Evolutionary conservation across 1,284 basidiomycete species (phyloP), one percentile per base, ranked within the genome.

Genomic region (Rhodotorula sp.): DNA sequence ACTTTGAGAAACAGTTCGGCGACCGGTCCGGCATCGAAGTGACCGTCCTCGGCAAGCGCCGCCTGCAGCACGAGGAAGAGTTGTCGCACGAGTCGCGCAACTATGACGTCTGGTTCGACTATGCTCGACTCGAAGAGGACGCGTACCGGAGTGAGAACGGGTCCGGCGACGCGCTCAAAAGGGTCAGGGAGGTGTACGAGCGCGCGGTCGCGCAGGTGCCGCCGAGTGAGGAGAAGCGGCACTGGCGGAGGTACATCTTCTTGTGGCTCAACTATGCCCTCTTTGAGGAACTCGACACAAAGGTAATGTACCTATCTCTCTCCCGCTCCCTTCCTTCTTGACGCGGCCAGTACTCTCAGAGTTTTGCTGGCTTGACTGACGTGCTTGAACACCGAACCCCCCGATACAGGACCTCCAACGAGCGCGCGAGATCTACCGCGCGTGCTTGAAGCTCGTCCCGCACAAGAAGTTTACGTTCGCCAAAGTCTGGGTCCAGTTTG

Each of bases 61-160:
- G 95, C 57, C 96, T 99, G 69, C 94, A 99, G 79, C 99, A 99
- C 80, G 95, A 97, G 80, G 94, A 96, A 76, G 94, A 97, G 81
- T 81, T 97, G 3, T 81, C 87, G 10, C 90, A 94, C 71, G 93
- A 96, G 74, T 87, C 90, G 1, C 87, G 89, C 49, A 96, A 98
- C 80, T 99, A 98, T 78, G 95, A 99, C 80, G 90, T 91, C 2
- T 99, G 96, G 96, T 98, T 98, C 80, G 96, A 98, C 78, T 96
- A 96, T 77, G 87, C 93, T 18, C 86, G 94, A 6, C 81, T 99
- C 29, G 95, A 99, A 80, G 96, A 99, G 80, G 91, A 89, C 54
- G 91, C 93, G 0, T 87, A 88, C 76, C 84, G 86, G 37, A 87
- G 68, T 24, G 69, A 70, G 29, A 53, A 64, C 10, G 59, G 44